Percentiles rank a stretch among this genome's conserved stretches.
These are phyloP conservation scores for Annulohypoxylon truncatum DNA, from an alignment of 2,329 filamentous ascomycete species.

Conservation along the genomic window DNA sequence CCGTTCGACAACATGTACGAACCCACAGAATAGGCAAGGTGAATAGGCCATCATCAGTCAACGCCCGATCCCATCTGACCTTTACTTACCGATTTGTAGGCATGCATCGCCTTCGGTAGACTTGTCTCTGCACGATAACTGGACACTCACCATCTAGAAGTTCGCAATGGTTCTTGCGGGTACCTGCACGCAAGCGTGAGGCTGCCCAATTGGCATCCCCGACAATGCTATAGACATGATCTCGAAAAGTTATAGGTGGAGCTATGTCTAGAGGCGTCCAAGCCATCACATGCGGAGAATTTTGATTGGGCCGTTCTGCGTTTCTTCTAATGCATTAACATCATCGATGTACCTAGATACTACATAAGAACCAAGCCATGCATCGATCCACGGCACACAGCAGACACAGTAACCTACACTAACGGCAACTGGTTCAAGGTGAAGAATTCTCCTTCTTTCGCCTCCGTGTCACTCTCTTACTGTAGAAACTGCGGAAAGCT, in stretches of 20 bases:
- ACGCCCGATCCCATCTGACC: slow-evolving; percentile 24
- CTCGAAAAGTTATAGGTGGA: slow-evolving; percentile 22
- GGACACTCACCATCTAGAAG: slow-evolving; percentile 18
- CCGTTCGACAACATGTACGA: slow-evolving; percentile 19
- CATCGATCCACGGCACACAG: slow-evolving; percentile 27
- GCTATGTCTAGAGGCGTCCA: background rate
- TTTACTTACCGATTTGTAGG: slow-evolving; percentile 30
- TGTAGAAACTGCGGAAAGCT: slow-evolving; percentile 19
- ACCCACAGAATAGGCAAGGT: slow-evolving; percentile 26
- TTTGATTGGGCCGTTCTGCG: slow-evolving; percentile 25
- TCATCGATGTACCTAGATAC: slow-evolving; percentile 16
- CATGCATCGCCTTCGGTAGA: slow-evolving; percentile 30
- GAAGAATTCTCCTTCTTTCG: slow-evolving; percentile 22
- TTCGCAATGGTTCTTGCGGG: slow-evolving; percentile 32
- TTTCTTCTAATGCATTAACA: slow-evolving; percentile 27
- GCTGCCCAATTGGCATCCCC: slow-evolving; percentile 35
- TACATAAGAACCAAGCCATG: background rate
- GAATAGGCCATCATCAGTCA: slow-evolving; percentile 18
- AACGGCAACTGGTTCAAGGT: slow-evolving; percentile 31
- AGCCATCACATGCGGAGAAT: slow-evolving; percentile 16
- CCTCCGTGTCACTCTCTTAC: slow-evolving; percentile 14
- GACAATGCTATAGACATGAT: slow-evolving; percentile 28
- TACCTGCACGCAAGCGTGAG: slow-evolving; percentile 34
- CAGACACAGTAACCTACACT: slow-evolving; percentile 3
- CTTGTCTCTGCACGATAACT: slow-evolving; percentile 25